Base-by-base conservation (phyloP, 257 asterid species). In the Verbascum thapsus region DNA sequence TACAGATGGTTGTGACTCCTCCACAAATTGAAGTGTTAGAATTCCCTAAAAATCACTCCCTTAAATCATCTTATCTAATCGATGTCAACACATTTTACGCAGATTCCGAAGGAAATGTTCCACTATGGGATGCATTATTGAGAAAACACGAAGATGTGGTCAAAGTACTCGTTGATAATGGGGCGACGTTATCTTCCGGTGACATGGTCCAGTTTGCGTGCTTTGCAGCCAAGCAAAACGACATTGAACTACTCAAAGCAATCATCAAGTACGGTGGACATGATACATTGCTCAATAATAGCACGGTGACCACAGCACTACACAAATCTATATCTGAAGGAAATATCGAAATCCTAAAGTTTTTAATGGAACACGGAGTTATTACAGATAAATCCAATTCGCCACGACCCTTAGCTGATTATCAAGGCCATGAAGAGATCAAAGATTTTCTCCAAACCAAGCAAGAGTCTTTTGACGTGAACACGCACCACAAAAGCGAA, bases 81-180 rank as follows among this genome's bases (percentile, higher is more conserved):
- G 7, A n/a, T 8, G 7, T 23, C 15, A 1, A 4, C 51, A 64
- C 19, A 48, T 38, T 41, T 53, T 16, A 3, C 72, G 75, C 87
- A 84, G 95, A 90, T 80, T 73, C 84, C 3, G 97, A 90, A 66
- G 97, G 95, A 43, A 73, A 68, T 42, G 92, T 88, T 59, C 94
- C 98, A 4, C 64, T 88, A 10, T 84, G 96, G 96, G 91, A 88
- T 32, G 96, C 98, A 53, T 52, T 91, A 49, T 35, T 76, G 71
- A 88, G 79, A 41, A 70, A 75, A 68, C 88, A 85, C 23, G 76
- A 84, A 13, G 16, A 76, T 0, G 75, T 80, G 26, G 73, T 82
- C 26, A 80, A 73, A 64, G 23, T 74, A 38, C 87, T 88, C 44
- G 51, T 60, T 1, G 88, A 91, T 42, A 85, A 84, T 18, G 84